These are phyloP conservation scores for Camellia granthamiana DNA, from an alignment of 148 eudicot genomes.

Conservation along the genomic window DNA sequence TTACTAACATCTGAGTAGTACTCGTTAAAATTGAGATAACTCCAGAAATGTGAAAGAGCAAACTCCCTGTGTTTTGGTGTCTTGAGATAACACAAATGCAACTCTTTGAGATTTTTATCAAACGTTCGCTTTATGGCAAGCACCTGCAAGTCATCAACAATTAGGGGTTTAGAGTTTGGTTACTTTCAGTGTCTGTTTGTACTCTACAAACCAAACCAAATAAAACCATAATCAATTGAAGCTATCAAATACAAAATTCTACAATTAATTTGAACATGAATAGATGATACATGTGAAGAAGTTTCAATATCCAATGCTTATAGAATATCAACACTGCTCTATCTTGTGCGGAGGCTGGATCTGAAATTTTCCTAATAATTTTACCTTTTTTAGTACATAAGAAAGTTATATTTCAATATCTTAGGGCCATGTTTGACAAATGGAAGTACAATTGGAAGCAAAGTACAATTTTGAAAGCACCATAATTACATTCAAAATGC, in stretches of 20 bases:
- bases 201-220: background rate
- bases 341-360: no score
- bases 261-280: background rate
- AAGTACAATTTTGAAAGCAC: no score
- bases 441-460: no score
- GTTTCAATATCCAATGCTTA: no score
- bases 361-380: no score
- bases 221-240: background rate
- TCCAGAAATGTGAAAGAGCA: conserved; percentile 78
- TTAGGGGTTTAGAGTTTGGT: background rate
- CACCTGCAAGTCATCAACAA: conserved; percentile 41
- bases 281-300: no score
- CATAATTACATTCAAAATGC: no score
- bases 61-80: conserved; percentile 74
- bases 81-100: conserved; percentile 63
- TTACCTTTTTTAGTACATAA: no score
- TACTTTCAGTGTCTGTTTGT: background rate
- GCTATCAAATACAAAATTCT: background rate
- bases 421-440: no score
- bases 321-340: no score
- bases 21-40: conserved; percentile 65
- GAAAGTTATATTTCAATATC: no score
- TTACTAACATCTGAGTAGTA: conserved; percentile 49
- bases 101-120: conserved; percentile 49
- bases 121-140: conserved; percentile 49